Base-by-base conservation (phyloP, 306 rosid species). In the Quercus cerris region DNA sequence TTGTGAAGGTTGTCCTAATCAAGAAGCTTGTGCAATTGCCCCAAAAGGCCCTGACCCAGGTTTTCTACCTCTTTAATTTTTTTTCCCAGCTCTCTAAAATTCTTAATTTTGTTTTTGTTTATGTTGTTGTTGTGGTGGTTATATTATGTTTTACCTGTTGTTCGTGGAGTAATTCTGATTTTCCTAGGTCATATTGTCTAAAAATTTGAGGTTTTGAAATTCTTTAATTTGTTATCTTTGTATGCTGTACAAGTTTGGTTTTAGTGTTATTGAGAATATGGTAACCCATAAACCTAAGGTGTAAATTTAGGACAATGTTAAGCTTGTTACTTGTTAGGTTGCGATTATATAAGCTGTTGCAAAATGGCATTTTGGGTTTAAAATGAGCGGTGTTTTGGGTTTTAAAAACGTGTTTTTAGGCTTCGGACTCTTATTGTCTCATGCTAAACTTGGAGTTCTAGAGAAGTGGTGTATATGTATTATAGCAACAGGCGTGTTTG, bases 1-100 rank as follows among this genome's bases (percentile, higher is more conserved):
- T 1, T 95, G 99, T 64, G 82, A 87, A 75, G 97, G 99, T 41
- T 95, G 99, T 77, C 99, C 97, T 10, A 95, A 93, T 85, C 99
- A 95, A 56, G 86, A 91, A 82, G 79, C 85, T 75, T 95, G 97
- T 81, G 97, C 41, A 1, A 35, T 2, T 35, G 41, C 41, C 41
- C 41, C 8, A 35, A 35, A 35, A 35, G 41, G 41, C 81, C 97
- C 97, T 51, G 99, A 93, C 81, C 98, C 91, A 75, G 98, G 97
- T 93, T 77, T 22, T 52, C 77, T 77, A 59, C 75, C 27, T 70
- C 22, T 30, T 19, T 46, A 15, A 19, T 15, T 7, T 30, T 56
- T 62, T 30, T 33, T 33, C 8, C 13, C 6, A n/a, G 23, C 71
- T 62, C 56, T 18, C 25, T 35, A 35, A 35, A 35, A 35, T 35